These are phyloP conservation scores for Fusarium sterilihyphosum DNA, from an alignment of 2,329 filamentous ascomycete genomes.

Conservation along the genomic window DNA sequence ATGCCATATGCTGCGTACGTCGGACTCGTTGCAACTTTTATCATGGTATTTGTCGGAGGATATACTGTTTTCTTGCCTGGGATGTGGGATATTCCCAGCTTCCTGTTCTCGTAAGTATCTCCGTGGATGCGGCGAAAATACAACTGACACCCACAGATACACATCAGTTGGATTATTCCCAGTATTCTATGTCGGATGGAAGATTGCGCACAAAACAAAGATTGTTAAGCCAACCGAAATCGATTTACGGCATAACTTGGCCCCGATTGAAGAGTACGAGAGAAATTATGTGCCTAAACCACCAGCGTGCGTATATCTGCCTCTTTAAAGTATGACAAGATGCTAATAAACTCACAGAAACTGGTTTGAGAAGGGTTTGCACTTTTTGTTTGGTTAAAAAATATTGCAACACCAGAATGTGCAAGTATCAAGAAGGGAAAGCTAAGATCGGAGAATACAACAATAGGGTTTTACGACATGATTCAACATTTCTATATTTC, in stretches of 20 bases:
- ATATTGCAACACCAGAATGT: not conserved
- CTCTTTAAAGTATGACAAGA: rapidly evolving
- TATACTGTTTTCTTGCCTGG: slow-evolving; percentile 79
- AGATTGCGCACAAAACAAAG: slow-evolving; percentile 14
- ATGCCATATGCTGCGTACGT: slow-evolving; percentile 80
- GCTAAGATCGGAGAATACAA: not conserved
- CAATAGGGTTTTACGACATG: not conserved
- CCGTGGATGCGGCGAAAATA: rapidly evolving
- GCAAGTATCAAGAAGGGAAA: not conserved
- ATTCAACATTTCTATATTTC: not conserved
- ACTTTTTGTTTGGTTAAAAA: not conserved
- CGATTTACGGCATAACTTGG: not conserved
- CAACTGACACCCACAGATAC: not conserved
- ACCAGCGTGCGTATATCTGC: not conserved
- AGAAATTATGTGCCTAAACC: slow-evolving; percentile 1
- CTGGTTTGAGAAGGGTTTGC: slow-evolving; percentile 13
- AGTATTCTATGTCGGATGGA: slow-evolving; percentile 9
- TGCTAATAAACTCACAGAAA: not conserved
- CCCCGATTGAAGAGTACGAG: slow-evolving; percentile 10
- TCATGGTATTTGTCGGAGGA: slow-evolving; percentile 80
- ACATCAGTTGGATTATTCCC: slow-evolving; percentile 10
- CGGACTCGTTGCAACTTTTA: slow-evolving; percentile 67
- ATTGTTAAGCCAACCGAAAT: not conserved
- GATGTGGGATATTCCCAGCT: slow-evolving; percentile 74
- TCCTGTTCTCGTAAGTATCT: slow-evolving; percentile 72